Evolutionary conservation across 768 basidiomycete genomes (phyloP), one percentile per base, ranked within the genome.

Genomic region (Agrocybe praecox): DNA sequence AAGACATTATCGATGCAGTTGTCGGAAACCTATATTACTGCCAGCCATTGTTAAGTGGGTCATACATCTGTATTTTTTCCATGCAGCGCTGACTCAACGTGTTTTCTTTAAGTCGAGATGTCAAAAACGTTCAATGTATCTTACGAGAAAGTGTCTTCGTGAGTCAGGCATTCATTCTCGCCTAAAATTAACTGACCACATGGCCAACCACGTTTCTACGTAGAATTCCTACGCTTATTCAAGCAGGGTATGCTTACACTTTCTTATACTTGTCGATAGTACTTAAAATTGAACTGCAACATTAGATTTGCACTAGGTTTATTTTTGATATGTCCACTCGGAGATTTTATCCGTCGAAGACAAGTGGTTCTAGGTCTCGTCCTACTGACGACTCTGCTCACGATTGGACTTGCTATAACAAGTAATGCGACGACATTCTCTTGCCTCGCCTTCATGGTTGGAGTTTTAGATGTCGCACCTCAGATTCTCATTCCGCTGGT

Each of bases 271-370:
- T 22, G 24, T 34, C 50, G 45, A 57, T 21, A 36, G n/a, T 53
- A 53, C 47, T 21, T 44, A 42, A 52, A 42, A 18, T 18, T 56
- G 45, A 34, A 49, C 52, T 47, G 23, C 54, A 48, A 40, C 26
- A 3, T 21, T 5, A 87, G 89, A 46, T 92, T 92, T 68, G 88
- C 87, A 1, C 71, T 74, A n/a, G 91, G 91, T 1, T 77, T 93
- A 12, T 68, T 94, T 6, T 67, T 94, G 49, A 82, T 95, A 51
- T 82, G 88, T 1, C 93, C 94, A 1, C 75, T 92, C 0, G 93
- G 94, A 10, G 93, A 96, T 68, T 80, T 94, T n/a, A 80, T 93
- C 43, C 86, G 88, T 21, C 76, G 93, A 29, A 79, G 93, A 15
- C 87, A 85, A 44, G 76, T 96, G 0, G 78, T 89, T 34, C 74